phyloP scores from a whole-genome alignment of 2,329 filamentous ascomycete species.

The Chrysosphaeria jannelii region DNA sequence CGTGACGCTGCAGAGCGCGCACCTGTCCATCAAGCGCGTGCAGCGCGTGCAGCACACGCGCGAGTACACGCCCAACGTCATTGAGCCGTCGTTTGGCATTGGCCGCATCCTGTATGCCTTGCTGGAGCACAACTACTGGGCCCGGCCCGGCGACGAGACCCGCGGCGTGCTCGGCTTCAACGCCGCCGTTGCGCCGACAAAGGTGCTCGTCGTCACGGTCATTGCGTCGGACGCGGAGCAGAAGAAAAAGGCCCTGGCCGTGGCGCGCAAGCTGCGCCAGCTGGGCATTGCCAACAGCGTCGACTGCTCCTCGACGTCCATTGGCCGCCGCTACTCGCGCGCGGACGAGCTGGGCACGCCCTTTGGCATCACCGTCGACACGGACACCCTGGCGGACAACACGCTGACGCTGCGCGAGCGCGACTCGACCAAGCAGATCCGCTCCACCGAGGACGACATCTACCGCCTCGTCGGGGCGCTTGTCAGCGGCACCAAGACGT shows the following conservation, averaged over 20 bases:
- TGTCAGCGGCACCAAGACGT: conserved; percentile 20
- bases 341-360: conserved; percentile 93
- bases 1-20: conserved; percentile 53
- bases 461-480: conserved; percentile 34
- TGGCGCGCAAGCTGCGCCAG: conserved; percentile 48
- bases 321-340: conserved; percentile 79
- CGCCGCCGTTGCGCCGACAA: conserved; percentile 58
- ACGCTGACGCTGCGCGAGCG: conserved; percentile 71
- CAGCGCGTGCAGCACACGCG: conserved; percentile 58
- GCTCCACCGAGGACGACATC: conserved; percentile 54
- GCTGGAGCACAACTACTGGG: conserved; percentile 92
- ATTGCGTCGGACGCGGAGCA: conserved; percentile 60
- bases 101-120: conserved; percentile 79
- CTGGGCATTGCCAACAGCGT: conserved; percentile 57
- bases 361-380: conserved; percentile 80
- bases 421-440: conserved; percentile 73
- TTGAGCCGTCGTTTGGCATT: conserved; percentile 94
- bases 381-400: conserved; percentile 72
- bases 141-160: conserved; percentile 48
- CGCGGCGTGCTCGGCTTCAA: conserved; percentile 36
- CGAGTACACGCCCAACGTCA: conserved; percentile 85
- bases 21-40: conserved; percentile 58
- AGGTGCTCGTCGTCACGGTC: conserved; percentile 77
- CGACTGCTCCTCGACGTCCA: conserved; percentile 71
- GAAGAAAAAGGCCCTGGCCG: conserved; percentile 38